Evolutionary conservation across 768 basidiomycete genomes (phyloP).

Genomic region (Psilocybe cyanescens): DNA sequence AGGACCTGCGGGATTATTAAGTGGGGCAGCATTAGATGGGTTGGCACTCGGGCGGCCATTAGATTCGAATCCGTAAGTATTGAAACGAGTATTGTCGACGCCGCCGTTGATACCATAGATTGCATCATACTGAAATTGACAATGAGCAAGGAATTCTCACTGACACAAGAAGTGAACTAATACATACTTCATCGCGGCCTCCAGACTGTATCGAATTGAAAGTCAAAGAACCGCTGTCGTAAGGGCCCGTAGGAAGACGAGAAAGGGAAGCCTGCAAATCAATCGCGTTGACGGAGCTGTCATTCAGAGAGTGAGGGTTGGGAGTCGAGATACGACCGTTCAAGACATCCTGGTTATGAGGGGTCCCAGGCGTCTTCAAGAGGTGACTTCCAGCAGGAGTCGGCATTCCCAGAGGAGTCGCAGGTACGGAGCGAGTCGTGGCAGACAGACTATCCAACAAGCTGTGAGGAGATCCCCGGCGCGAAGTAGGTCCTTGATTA

Average conservation of each 20-base stretch:
- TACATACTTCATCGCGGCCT: slow-evolving; percentile 61
- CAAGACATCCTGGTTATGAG: slow-evolving; percentile 61
- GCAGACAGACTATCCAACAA: slow-evolving; percentile 61
- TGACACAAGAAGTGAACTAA: neutral
- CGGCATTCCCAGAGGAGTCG: slow-evolving; percentile 72
- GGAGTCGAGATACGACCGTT: slow-evolving; percentile 65
- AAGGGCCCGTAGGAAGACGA: slow-evolving; percentile 61
- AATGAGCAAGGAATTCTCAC: slow-evolving; percentile 17
- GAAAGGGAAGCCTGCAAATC: slow-evolving; percentile 79
- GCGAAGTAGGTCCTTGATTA: slow-evolving; percentile 55
- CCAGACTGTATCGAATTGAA: slow-evolving; percentile 56
- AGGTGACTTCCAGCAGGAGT: slow-evolving; percentile 49
- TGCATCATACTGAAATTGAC: slow-evolving; percentile 58
- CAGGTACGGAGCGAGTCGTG: slow-evolving; percentile 81
- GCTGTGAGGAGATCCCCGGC: slow-evolving; percentile 76
- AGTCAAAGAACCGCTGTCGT: slow-evolving; percentile 55
- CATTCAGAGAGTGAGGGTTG: slow-evolving; percentile 50
- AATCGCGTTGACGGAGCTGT: slow-evolving; percentile 48
- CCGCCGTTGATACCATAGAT: slow-evolving; percentile 53
- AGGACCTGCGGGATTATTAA: slow-evolving; percentile 55
- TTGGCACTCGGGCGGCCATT: slow-evolving; percentile 40
- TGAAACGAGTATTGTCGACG: slow-evolving; percentile 57
- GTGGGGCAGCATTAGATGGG: slow-evolving; percentile 25
- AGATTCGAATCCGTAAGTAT: slow-evolving; percentile 60
- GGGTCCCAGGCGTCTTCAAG: slow-evolving; percentile 71